Percentiles rank a stretch among this genome's conserved stretches.
Evolutionary conservation across 2,329 filamentous ascomycete species (phyloP).

Genomic region (Zarea fungicola): DNA sequence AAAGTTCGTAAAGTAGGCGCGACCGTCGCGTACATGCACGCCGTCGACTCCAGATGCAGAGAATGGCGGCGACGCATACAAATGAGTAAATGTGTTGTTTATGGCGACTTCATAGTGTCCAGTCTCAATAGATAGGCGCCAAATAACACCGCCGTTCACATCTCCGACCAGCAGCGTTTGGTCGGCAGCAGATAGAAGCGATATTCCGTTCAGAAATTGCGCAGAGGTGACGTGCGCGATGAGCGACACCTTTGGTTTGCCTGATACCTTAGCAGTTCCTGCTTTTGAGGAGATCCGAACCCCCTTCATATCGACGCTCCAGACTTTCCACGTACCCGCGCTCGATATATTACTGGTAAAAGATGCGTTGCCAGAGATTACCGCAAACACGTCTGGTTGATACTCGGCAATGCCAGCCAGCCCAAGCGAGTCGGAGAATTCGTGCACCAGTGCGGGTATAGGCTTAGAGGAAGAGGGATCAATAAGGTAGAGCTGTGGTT

Average conservation of each 20-base stretch:
- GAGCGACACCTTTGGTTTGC: slow-evolving; percentile 16
- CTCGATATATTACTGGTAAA: slow-evolving; percentile 15
- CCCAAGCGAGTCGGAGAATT: slow-evolving; percentile 21
- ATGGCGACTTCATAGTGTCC: slow-evolving; percentile 20
- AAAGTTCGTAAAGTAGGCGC: slow-evolving; percentile 24
- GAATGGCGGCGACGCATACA: slow-evolving; percentile 12
- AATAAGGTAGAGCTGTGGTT: slow-evolving; percentile 28
- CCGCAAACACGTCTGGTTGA: slow-evolving; percentile 26
- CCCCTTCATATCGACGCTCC: slow-evolving; percentile 18
- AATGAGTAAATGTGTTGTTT: slow-evolving; percentile 20
- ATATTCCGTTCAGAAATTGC: slow-evolving; percentile 24
- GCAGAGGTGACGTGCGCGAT: slow-evolving; percentile 18
- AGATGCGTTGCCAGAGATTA: slow-evolving; percentile 22
- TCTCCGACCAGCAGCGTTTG: slow-evolving; percentile 20
- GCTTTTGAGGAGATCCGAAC: slow-evolving; percentile 19
- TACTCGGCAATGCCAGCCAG: slow-evolving; percentile 33
- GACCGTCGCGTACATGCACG: slow-evolving; percentile 19
- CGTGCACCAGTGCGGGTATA: slow-evolving; percentile 22
- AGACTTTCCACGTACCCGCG: slow-evolving; percentile 20
- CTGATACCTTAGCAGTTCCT: not conserved
- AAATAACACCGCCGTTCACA: slow-evolving; percentile 19
- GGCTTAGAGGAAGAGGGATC: slow-evolving; percentile 21
- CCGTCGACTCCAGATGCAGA: slow-evolving; percentile 20
- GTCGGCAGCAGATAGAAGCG: slow-evolving; percentile 14
- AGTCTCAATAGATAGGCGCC: slow-evolving; percentile 19